phyloP scores from a whole-genome alignment of 2,329 filamentous ascomycete genomes.

The Pestalotiopsis sp. region DNA sequence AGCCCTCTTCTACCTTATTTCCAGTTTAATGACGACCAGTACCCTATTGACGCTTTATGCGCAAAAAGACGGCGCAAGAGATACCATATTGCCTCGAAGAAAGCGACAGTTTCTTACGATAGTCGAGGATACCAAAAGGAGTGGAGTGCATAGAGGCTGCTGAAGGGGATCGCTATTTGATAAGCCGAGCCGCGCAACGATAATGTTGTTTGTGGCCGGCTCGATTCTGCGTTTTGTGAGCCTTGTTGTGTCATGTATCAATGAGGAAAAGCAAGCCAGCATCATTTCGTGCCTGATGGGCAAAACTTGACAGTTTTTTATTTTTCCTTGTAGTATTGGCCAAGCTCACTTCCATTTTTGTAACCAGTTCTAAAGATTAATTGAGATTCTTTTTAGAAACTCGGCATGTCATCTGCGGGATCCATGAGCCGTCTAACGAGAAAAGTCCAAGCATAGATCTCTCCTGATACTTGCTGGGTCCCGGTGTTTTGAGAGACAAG shows the following conservation, averaged over 20 bases:
- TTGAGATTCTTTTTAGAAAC: conserved; percentile 34
- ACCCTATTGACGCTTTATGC: conserved; percentile 18
- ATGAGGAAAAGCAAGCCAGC: conserved; percentile 36
- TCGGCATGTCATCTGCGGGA: no score
- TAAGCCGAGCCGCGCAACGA: conserved; percentile 7
- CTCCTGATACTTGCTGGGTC: no score
- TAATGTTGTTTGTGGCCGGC: conserved; percentile 13
- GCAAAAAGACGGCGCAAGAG: conserved; percentile 17
- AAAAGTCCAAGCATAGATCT: no score
- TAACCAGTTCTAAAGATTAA: conserved; percentile 34
- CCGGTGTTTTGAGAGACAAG: no score
- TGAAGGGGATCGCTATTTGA: conserved; percentile 15
- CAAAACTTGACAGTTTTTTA: conserved; percentile 41
- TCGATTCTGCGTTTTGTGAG: conserved; percentile 25
- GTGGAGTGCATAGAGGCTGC: conserved; percentile 22
- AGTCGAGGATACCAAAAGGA: conserved; percentile 24
- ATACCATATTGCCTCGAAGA: conserved; percentile 15
- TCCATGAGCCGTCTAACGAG: neutral
- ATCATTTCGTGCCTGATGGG: conserved; percentile 34
- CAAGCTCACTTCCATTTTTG: conserved; percentile 33
- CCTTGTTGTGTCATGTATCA: conserved; percentile 39
- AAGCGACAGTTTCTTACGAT: conserved; percentile 2
- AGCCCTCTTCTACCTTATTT: conserved; percentile 10
- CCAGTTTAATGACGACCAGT: conserved; percentile 23
- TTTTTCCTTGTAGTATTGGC: conserved; percentile 48